These are phyloP conservation scores for Penicillium desertorum DNA, from an alignment of 495 filamentous ascomycete genomes.

Conservation along the genomic window DNA sequence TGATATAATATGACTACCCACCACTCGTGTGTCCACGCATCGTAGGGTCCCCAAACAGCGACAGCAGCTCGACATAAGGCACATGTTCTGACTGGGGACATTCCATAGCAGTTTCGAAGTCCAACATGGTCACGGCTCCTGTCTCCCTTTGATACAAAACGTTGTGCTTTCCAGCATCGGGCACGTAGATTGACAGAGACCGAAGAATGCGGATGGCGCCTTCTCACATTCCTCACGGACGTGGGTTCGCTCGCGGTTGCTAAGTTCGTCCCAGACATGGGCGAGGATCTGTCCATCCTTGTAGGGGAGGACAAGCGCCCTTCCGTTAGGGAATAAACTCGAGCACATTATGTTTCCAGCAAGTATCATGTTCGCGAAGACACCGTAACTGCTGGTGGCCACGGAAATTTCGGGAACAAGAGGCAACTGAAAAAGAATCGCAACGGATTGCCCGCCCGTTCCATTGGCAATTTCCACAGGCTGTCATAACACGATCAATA, in stretches of 20 bases:
- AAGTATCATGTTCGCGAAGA: constrained; percentile 1
- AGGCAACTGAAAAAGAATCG: too few relatives aligned
- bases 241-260: constrained; percentile 1
- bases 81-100: constrained; percentile 1
- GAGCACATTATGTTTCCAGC: constrained; percentile 3
- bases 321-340: constrained; percentile 5
- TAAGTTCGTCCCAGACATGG: neutral
- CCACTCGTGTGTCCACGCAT: too few relatives aligned
- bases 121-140: constrained; percentile 5
- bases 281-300: neutral
- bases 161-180: constrained; percentile 3
- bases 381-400: too few relatives aligned
- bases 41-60: too few relatives aligned
- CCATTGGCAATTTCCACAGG: too few relatives aligned
- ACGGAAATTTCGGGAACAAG: too few relatives aligned
- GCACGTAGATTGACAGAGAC: neutral
- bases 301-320: constrained; percentile 2
- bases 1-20: too few relatives aligned
- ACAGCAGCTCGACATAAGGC: neutral
- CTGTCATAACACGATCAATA: too few relatives aligned
- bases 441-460: too few relatives aligned
- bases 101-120: constrained; percentile 7
- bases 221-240: constrained; percentile 6
- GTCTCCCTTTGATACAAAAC: constrained; percentile 2
- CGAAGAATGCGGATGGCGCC: constrained; percentile 2